Base-by-base conservation (phyloP, 805 yeast genomes). In the Lachancea sp. region DNA sequence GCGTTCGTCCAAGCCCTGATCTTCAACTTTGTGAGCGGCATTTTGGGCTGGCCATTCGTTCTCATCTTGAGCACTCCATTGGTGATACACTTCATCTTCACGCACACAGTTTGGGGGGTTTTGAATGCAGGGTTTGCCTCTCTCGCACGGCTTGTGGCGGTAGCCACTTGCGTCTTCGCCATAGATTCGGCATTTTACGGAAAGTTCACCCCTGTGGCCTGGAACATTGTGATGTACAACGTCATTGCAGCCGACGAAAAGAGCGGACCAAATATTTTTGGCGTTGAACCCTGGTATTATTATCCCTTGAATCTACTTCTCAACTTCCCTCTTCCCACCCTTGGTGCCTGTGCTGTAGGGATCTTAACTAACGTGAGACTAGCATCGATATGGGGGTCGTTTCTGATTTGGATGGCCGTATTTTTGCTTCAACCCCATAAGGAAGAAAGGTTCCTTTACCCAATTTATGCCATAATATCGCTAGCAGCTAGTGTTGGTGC, bases 11-110 rank as follows among this genome's bases (percentile, higher is more conserved):
- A 53, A 16, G 55, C 63, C 38, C 43, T 63, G n/a, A 45, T 57
- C 1, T 59, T 55, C 39, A 57, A 59, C 41, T 54, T 63, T 17
- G 50, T 84, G n/a, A 95, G 89, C 4, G 91, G 91, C 0, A 57
- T 90, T 2, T 50, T 85, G 26, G 97, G 97, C 1, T 91, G 97
- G 97, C 97, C 97, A 1, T 91, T 90, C 62, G 77, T 82, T 0
- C 63, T 86, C 46, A 79, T 75, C 0, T 62, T 88, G 45, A 79
- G 80, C 1, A 51, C 76, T 1, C 93, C 96, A 1, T 71, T 81
- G 45, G 72, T 77, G 16, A 39, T 67, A 1, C 78, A 68, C 57
- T 65, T 57, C 48, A 47, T 60, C 19, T 51, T 50, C 44, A 51
- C 50, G 25, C 58, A 57, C 47, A 52, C 51, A 32, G 42, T 65